phyloP scores from a whole-genome alignment of 495 filamentous ascomycete genomes.

The Hypoxylon subgilvum region DNA sequence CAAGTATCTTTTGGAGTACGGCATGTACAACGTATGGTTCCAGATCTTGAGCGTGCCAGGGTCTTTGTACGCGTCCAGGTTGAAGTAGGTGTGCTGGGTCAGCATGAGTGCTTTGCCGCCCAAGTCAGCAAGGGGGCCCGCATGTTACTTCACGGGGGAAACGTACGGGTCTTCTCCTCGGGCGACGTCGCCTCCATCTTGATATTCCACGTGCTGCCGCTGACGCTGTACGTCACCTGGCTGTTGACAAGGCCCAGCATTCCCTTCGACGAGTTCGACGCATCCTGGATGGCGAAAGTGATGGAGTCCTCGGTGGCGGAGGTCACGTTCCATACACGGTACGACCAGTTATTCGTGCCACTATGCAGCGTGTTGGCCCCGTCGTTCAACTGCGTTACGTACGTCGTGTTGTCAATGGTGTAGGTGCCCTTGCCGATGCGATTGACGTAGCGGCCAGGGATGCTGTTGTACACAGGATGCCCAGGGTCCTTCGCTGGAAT shows the following conservation, averaged over 20 bases:
- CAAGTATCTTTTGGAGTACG: constrained; percentile 72
- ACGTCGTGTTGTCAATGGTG: constrained; percentile 57
- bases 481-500: constrained; percentile 51
- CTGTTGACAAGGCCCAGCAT: constrained; percentile 77
- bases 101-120: constrained; percentile 63
- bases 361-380: constrained; percentile 66
- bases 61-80: constrained; percentile 76
- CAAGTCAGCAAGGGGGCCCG: constrained; percentile 34
- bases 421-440: constrained; percentile 62
- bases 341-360: constrained; percentile 66
- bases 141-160: constrained; percentile 20
- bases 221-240: constrained; percentile 73
- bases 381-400: constrained; percentile 59
- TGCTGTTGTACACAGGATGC: constrained; percentile 58
- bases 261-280: constrained; percentile 64
- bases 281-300: constrained; percentile 78
- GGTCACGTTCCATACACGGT: constrained; percentile 57
- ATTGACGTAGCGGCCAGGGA: constrained; percentile 62
- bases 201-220: constrained; percentile 57
- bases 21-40: constrained; percentile 73
- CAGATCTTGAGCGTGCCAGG: constrained; percentile 65
- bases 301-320: constrained; percentile 68
- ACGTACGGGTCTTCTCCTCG: constrained; percentile 56
- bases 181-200: constrained; percentile 60
- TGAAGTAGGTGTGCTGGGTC: constrained; percentile 84